Evolutionary conservation across 2,329 filamentous ascomycete species (phyloP).

Genomic region (Colletotrichum simmondsii): DNA sequence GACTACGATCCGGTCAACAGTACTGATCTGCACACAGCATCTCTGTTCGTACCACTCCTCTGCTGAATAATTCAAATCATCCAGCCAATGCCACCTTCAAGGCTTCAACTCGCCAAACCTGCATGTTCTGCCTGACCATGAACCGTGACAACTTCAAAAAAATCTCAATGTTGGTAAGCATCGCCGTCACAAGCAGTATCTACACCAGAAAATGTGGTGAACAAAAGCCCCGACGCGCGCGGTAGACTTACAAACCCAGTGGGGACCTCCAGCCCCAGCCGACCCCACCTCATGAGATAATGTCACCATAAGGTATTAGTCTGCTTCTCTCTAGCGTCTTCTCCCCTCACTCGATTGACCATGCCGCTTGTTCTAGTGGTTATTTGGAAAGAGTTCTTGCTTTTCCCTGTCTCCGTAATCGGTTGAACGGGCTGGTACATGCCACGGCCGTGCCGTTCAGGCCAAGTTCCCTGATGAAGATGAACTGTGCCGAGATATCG

Average conservation of each 20-base stretch:
- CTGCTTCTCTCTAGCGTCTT: not conserved
- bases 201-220: not conserved
- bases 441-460: not conserved
- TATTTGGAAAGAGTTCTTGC: not conserved
- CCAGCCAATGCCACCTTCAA: not conserved
- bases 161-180: not conserved
- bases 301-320: not conserved
- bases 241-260: not conserved
- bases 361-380: not conserved
- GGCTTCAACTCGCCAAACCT: not conserved
- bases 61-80: not conserved
- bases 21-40: not conserved
- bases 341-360: not conserved
- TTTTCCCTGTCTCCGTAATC: not conserved
- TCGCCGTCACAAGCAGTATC: not conserved
- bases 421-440: too few species aligned
- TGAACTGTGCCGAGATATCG: not conserved
- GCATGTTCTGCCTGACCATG: not conserved
- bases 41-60: not conserved
- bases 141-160: not conserved
- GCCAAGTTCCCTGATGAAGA: not conserved
- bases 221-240: not conserved
- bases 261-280: not conserved
- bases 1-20: not conserved
- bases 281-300: not conserved